phyloP scores from a whole-genome alignment of 2,329 filamentous ascomycete species.

The Dactylellina haptotyla region DNA sequence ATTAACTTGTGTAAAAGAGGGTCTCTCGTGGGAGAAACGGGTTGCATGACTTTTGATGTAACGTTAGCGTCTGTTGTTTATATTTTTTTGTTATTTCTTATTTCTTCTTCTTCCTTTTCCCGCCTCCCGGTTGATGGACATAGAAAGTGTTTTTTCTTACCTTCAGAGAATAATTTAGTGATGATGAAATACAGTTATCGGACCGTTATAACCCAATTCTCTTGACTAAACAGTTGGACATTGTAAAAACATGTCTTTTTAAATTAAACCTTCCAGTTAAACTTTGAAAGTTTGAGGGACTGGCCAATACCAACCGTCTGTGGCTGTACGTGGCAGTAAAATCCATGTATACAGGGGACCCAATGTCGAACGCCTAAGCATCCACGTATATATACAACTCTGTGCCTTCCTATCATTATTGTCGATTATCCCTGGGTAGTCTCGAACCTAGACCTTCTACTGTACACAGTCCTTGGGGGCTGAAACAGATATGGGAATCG shows the following conservation, averaged over 20 bases:
- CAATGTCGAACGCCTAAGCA: conserved; percentile 10
- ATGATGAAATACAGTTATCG: conserved; percentile 23
- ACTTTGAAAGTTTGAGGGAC: conserved; percentile 25
- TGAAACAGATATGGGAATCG: too few relatives aligned
- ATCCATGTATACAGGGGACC: conserved; percentile 30
- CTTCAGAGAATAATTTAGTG: conserved; percentile 21
- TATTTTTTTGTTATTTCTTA: conserved; percentile 23
- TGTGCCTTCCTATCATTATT: conserved; percentile 7
- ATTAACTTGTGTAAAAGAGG: conserved; percentile 38
- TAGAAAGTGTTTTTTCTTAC: conserved; percentile 39
- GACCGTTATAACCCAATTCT: too few relatives aligned
- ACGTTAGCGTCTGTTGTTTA: conserved; percentile 53
- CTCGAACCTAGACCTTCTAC: too few relatives aligned
- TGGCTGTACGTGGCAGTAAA: conserved; percentile 48
- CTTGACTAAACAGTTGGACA: not conserved
- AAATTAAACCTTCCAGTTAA: too few relatives aligned
- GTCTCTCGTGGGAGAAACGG: conserved; percentile 41
- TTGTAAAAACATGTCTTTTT: not conserved
- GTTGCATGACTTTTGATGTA: conserved; percentile 52
- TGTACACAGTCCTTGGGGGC: too few relatives aligned
- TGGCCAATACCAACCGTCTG: conserved; percentile 31
- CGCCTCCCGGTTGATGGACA: conserved; percentile 37
- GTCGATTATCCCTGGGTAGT: not conserved
- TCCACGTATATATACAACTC: conserved; percentile 9
- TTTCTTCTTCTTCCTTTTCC: not conserved